Evolutionary conservation across 176 grass and related monocot species (phyloP).

Genomic region (Triticum turgidum): DNA sequence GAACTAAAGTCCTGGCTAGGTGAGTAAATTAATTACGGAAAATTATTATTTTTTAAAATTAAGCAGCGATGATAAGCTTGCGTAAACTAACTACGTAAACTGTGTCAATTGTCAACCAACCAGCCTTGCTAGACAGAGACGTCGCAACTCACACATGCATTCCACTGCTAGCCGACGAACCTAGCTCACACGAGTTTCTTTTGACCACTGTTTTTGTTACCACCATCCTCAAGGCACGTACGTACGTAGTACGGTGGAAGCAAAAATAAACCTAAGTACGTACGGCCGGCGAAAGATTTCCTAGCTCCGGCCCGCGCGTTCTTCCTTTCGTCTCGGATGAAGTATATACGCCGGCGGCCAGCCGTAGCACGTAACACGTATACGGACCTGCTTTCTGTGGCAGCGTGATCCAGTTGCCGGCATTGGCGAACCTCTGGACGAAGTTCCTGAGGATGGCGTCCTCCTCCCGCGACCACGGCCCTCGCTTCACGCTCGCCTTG

Average conservation of each 20-base stretch:
- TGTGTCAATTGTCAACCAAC: neutral
- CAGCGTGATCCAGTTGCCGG: slow-evolving; percentile 52
- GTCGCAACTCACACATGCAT: neutral
- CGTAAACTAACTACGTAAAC: neutral
- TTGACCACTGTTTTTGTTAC: neutral
- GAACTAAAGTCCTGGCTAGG: neutral
- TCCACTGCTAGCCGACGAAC: neutral
- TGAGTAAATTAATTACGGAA: no score
- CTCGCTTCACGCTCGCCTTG: slow-evolving; percentile 76
- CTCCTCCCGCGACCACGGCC: slow-evolving; percentile 88
- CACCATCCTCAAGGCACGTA: slow-evolving; percentile 6
- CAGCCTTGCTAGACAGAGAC: neutral
- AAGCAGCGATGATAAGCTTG: no score
- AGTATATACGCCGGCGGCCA: neutral
- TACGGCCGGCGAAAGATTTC: neutral
- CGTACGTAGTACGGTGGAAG: neutral
- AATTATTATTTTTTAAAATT: no score
- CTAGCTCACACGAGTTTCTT: neutral
- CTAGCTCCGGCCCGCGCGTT: neutral
- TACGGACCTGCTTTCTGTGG: slow-evolving; percentile 49
- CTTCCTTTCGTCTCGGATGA: neutral
- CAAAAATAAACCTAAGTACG: neutral
- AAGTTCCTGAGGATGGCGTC: slow-evolving; percentile 56
- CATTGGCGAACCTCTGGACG: slow-evolving; percentile 59
- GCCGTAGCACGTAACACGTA: no score